Evolutionary conservation across 192 early-diverging fungal species (phyloP).

Genomic region (Pilobolus umbonatus): DNA sequence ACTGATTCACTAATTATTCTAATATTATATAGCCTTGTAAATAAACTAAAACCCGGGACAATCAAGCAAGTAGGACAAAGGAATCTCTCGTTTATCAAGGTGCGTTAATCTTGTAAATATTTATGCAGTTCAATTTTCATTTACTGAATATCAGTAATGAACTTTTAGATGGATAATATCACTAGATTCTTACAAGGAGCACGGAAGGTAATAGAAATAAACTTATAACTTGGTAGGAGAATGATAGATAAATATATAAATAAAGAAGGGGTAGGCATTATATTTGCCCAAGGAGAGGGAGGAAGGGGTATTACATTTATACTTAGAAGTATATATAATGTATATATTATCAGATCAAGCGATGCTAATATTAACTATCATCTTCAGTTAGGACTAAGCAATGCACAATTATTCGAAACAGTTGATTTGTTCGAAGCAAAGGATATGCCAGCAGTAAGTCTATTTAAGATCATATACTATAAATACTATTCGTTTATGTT

Average conservation of each 20-base stretch:
- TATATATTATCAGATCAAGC: background rate
- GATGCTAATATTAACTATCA: background rate
- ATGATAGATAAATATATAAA: background rate
- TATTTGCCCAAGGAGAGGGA: background rate
- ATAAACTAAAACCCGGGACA: slow-evolving; percentile 67
- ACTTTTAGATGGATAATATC: slow-evolving; percentile 78
- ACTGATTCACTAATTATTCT: background rate
- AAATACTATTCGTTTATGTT: background rate
- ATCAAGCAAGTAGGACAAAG: slow-evolving; percentile 69
- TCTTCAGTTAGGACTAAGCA: slow-evolving; percentile 61
- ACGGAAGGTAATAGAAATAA: slow-evolving; percentile 40
- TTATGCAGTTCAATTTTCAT: too few relatives aligned
- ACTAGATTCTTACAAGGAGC: slow-evolving; percentile 69
- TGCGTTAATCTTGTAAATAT: slow-evolving; percentile 11
- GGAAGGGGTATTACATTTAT: background rate
- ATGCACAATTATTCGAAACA: slow-evolving; percentile 73
- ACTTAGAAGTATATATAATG: background rate
- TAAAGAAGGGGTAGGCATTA: background rate
- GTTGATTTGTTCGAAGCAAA: slow-evolving; percentile 78
- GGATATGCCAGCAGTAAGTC: slow-evolving; percentile 59
- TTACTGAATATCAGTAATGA: background rate
- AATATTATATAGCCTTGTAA: slow-evolving; percentile 54
- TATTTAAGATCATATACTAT: background rate
- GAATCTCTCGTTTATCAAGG: slow-evolving; percentile 71
- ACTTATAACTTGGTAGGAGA: slow-evolving; percentile 12